Conservation (phyloP, 192 early-diverging fungal species). For the Diversispora epigaea region DNA sequence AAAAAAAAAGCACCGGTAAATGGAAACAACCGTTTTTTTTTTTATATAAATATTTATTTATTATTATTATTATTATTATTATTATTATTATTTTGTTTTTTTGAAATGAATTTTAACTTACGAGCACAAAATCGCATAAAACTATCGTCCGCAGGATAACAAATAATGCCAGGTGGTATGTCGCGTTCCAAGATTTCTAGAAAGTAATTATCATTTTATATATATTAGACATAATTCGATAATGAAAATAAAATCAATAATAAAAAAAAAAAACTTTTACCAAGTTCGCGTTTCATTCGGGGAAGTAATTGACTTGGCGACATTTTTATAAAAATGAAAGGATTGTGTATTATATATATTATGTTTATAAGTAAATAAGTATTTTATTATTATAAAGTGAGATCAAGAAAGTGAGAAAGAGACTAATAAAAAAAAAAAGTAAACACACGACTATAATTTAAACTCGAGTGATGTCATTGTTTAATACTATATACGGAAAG, state of each 20-base stretch:
- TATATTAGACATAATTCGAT: background rate
- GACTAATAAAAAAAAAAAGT: too few species aligned
- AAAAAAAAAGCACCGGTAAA: background rate
- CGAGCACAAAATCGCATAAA: slow-evolving; percentile 58
- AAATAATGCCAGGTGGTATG: slow-evolving; percentile 59
- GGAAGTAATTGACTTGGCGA: slow-evolving; percentile 16
- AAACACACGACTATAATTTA: too few species aligned
- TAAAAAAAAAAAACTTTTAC: background rate
- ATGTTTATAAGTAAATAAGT: too few species aligned
- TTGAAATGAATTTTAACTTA: slow-evolving; percentile 32
- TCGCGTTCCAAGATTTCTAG: slow-evolving; percentile 28
- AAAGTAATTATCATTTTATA: background rate
- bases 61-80: too few species aligned
- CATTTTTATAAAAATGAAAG: background rate
- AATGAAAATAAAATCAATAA: too few species aligned
- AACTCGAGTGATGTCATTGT: too few species aligned
- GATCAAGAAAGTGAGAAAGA: too few species aligned
- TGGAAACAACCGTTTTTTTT: background rate
- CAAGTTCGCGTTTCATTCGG: slow-evolving; percentile 30
- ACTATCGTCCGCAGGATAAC: slow-evolving; percentile 62
- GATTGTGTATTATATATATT: too few species aligned
- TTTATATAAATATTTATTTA: too few species aligned
- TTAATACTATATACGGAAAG: too few species aligned
- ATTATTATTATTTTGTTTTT: too few species aligned
- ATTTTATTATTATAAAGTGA: too few species aligned